Percentiles rank a stretch among this genome's conserved stretches.
Evolutionary conservation across 192 early-diverging fungal species (phyloP).

Genomic region (Umbelopsis sp.): DNA sequence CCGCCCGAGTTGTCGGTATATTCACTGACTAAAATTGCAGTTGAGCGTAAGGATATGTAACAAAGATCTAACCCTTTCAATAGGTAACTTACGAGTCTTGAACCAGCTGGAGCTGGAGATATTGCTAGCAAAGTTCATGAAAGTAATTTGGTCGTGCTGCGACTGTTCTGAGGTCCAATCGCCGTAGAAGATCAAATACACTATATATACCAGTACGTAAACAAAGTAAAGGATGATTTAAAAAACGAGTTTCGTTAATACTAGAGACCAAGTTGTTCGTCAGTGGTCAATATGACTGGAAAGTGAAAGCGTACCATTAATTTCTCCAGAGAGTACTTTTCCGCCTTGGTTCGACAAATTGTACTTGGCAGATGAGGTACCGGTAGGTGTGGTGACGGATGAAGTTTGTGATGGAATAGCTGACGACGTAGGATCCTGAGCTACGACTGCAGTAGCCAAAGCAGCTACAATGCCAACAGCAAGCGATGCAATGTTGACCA

Average conservation of each 20-base stretch:
- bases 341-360: constrained; percentile 25
- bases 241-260: too few relatives aligned
- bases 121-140: constrained; percentile 29
- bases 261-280: too few relatives aligned
- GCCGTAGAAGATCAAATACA: constrained; percentile 29
- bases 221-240: background rate
- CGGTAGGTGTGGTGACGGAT: background rate
- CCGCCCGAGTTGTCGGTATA: constrained; percentile 32
- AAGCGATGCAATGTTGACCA: constrained; percentile 9
- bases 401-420: background rate
- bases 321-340: constrained; percentile 24
- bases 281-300: too few relatives aligned
- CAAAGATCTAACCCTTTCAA: background rate
- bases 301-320: constrained; percentile 31
- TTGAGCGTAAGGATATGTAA: background rate
- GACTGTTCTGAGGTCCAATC: constrained; percentile 21
- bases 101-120: constrained; percentile 34
- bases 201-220: background rate
- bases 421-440: constrained; percentile 6
- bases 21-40: constrained; percentile 22
- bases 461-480: constrained; percentile 10
- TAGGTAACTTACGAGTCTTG: constrained; percentile 20
- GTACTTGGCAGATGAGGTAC: constrained; percentile 9
- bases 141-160: constrained; percentile 19
- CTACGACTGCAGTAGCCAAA: background rate